Base-by-base conservation (phyloP, 2,329 filamentous ascomycete species). In the Diplodia sapinea region DNA sequence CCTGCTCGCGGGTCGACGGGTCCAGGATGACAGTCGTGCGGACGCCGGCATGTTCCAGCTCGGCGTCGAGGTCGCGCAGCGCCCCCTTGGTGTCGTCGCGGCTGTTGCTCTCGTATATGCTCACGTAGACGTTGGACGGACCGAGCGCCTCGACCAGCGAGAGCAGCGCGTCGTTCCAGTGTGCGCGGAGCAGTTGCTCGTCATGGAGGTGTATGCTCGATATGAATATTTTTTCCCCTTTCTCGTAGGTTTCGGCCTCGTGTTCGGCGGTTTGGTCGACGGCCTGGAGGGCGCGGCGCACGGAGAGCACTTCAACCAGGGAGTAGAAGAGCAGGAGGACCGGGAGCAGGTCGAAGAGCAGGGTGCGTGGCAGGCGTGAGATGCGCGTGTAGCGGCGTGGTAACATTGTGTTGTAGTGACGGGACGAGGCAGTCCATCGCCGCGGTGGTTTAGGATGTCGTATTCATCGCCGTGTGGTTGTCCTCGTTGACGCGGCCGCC, bases 151-250 rank as follows among this genome's bases (percentile, higher is more conserved):
- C 79, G 5, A 85, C 82, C 23, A 92, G 79, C 2, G 84, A 79
- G 7, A 89, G 68, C 2, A 92, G 79, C 0, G 87, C 87, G 6
- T 82, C 77, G 70, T 84, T 88, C 89, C 90, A 92, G 71, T 88
- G 84, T 5, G 80, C 80, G 8, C 85, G 82, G 2, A 92, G 81
- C 29, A 91, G 80, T 1, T 76, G 74, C 68, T 85, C 89, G 70
- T 87, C 87, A 72, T 90, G 91, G 83, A 88, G 91, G 73, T 91
- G 88, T 74, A 89, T 87, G 69, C 86, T 87, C 4, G 88, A 87
- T 69, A 93, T 90, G 78, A 87, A 92, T 69, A 92, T 84, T 38
- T 64, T 63, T 31, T 68, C 66, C 12, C 66, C 66, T 38, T 36
- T 54, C 13, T 29, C n/a, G 33, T 40, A 26, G 57, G 54, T 43